Evolutionary conservation across 192 early-diverging fungal genomes (phyloP), one percentile per base, ranked within the genome.

Genomic region (Polychytrium aggregatum): DNA sequence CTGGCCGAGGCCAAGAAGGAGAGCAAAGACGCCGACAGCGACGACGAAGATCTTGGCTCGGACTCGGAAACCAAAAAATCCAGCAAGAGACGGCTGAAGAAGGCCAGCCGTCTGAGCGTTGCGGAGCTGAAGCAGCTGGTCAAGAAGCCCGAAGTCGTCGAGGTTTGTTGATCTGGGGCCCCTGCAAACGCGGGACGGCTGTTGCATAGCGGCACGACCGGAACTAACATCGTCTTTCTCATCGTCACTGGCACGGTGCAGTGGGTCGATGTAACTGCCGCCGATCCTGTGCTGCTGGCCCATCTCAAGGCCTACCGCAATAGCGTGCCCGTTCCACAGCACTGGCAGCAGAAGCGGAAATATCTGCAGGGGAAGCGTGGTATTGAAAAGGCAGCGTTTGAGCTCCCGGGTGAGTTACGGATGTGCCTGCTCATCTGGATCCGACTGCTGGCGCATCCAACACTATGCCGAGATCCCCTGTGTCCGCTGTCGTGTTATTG

Each of bases 341-440:
- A 98, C 62, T 98, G 95, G 95, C 76, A 73, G 33, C 90, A 94
- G 54, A 97, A 94, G 68, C 76, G 92, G 49, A 95, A 95, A 62
- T 98, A 96, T 48, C 63, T 98, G 37, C 91, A 97, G 66, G 87
- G 85, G 40, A 98, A 98, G 59, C 82, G 93, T 30, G 95, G 92
- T 46, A 87, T 89, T 41, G 95, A 96, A 46, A 98, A 98, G 53
- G 70, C 84, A 25, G 87, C 92, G 2, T 98, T 90, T 54, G 88
- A 95, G 29, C 53, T 98, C 36, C 92, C 92, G 21, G 78, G 79
- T 82, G 61, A 46, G 52, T 9, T 11, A n/a, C n/a, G n/a, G 10
- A 41, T 30, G 21, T 55, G 24, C 25, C n/a, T 21, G 7, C 24
- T 42, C 18, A 8, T 41, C 21, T 31, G 5, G 16, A 33, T 33